Percentiles rank a stretch among this genome's conserved stretches.
Conservation (phyloP, 2,329 filamentous ascomycete species). For the Epichloe elymi region DNA sequence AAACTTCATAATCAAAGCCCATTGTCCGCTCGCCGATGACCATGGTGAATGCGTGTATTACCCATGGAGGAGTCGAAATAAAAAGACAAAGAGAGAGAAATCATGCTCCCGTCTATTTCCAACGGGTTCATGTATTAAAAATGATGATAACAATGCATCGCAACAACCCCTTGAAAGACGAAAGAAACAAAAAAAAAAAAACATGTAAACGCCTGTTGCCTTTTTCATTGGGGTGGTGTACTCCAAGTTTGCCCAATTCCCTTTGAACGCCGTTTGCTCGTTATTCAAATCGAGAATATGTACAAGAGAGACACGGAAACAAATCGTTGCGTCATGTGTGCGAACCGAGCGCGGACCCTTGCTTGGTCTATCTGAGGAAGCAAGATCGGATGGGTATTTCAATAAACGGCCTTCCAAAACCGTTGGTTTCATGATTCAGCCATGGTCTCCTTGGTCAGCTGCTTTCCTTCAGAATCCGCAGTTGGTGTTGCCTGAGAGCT, state of each 20-base stretch:
- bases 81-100: not conserved
- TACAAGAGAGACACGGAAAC: not conserved
- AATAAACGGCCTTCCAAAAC: not conserved
- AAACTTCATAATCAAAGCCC: not conserved
- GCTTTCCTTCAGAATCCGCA: constrained; percentile 8
- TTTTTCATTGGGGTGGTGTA: not conserved
- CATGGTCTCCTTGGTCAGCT: not conserved
- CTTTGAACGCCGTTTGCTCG: not conserved
- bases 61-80: not conserved
- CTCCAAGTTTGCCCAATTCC: not conserved
- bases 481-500: constrained; percentile 17
- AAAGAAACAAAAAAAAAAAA: not conserved
- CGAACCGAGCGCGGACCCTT: not conserved
- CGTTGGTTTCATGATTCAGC: not conserved
- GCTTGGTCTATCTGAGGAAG: not conserved
- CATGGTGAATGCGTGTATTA: not conserved
- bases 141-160: not conserved
- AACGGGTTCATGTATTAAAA: not conserved
- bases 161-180: not conserved
- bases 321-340: not conserved
- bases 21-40: not conserved
- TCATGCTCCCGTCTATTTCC: not conserved
- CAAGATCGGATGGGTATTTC: not conserved
- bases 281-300: not conserved
- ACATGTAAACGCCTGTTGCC: not conserved